Evolutionary conservation across 2,329 filamentous ascomycete genomes (phyloP), one percentile per base, ranked within the genome.

Genomic region (Chaetomium globosum): DNA sequence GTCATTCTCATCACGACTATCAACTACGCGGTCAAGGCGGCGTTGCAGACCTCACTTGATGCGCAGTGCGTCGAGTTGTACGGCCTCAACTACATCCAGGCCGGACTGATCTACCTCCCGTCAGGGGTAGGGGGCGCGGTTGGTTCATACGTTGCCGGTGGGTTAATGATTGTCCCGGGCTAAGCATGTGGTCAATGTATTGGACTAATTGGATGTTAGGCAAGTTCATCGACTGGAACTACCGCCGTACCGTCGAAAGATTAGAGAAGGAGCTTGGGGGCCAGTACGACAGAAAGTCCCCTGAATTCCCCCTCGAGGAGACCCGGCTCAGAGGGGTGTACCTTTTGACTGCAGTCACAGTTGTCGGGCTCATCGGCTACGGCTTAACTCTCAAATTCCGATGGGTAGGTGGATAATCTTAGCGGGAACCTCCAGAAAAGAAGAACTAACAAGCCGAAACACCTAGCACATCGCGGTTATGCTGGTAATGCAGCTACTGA

Each of bases 1-100:
- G 67, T 68, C 21, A 68, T 68, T 16, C 23, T 68, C 19, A 63
- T 67, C 13, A 63, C 61, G 2, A 59, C 65, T 7, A 63, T 68
- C 52, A 68, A 64, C 52, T 68, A 68, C 12, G 62, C 67, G 0
- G 65, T 68, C 21, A 67, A 67, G 12, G 59, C 61, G 33, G 59
- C 65, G 3, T 31, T 68, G 23, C 65, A 67, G 13, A 67, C 65
- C 7, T 65, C 62, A 5, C 51, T 68, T 16, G 65, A 63, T 46
- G 61, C 67, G 10, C 67, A 67, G n/a, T 64, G 65, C 12, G 58
- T 59, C 6, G 60, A 64, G 12, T 16, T 64, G 12, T 66, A 63
- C 33, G 60, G 57, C 1, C 39, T 67, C 19, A 59, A 46, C 26
- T 60, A 63, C 33, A 53, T 67, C 1, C 65, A 64, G 26, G 65